A percentile compares a stretch with the other conserved stretches of the same genome.
phyloP scores from a whole-genome alignment of 331 rosid species.

The Cucumis variabilis region DNA sequence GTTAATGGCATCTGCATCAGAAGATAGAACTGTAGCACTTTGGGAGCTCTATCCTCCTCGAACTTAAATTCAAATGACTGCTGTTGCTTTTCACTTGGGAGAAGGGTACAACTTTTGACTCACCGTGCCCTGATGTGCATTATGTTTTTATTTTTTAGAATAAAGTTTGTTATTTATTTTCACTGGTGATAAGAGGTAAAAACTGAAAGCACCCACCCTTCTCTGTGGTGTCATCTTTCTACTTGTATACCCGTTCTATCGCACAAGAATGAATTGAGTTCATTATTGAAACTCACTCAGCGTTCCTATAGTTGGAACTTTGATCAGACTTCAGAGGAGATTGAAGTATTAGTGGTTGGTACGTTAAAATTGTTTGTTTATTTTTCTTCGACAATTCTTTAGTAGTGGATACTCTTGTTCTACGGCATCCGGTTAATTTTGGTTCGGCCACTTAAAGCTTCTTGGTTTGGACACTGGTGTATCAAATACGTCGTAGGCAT shows the following conservation, averaged over 20 bases:
- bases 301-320: background rate
- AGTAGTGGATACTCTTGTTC: background rate
- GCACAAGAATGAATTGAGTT: background rate
- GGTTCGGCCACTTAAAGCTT: background rate
- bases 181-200: slow-evolving; percentile 2
- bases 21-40: slow-evolving; percentile 78
- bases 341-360: background rate
- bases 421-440: background rate
- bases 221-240: background rate
- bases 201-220: background rate
- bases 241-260: background rate
- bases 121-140: background rate
- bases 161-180: slow-evolving; percentile 13
- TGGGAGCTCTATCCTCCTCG: slow-evolving; percentile 91
- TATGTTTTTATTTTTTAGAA: background rate
- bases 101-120: background rate
- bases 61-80: slow-evolving; percentile 38
- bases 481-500: too few species aligned
- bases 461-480: background rate
- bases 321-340: background rate
- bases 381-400: slow-evolving; percentile 1
- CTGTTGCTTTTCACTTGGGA: background rate
- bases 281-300: background rate
- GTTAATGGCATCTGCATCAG: slow-evolving; percentile 89
- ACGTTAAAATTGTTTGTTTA: background rate